Conservation (phyloP, 352 stramenopile genomes). For the Pythium pyrilobum region DNA sequence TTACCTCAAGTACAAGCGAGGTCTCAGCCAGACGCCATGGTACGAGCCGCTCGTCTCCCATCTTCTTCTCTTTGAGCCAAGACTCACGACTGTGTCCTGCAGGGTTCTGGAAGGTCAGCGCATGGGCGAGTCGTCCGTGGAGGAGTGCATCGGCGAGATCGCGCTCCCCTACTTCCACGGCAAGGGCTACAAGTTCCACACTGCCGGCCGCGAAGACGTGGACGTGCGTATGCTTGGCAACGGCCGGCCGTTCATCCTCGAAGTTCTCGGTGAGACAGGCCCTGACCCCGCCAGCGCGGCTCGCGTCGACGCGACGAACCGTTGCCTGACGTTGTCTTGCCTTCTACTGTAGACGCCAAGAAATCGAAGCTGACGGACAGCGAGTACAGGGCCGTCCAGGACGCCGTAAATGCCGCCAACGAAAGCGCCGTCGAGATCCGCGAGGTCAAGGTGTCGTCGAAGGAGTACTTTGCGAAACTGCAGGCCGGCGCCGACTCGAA, state of each 20-base stretch:
- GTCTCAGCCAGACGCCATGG: conserved; percentile 90
- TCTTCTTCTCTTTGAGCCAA: not conserved
- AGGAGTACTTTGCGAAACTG: conserved; percentile 75
- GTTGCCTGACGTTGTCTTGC: no score
- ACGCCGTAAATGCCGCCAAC: conserved; percentile 66
- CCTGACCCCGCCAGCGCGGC: no score
- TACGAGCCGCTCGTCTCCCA: not conserved
- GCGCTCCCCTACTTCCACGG: conserved; percentile 62
- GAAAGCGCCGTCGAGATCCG: conserved; percentile 76
- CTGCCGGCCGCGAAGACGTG: conserved; percentile 95
- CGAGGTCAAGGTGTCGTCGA: conserved; percentile 66
- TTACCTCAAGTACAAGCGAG: conserved; percentile 89
- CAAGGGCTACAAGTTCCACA: conserved; percentile 93
- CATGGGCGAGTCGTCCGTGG: conserved; percentile 85
- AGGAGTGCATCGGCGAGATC: conserved; percentile 83
- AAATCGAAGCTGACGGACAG: conserved; percentile 48
- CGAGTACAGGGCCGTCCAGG: conserved; percentile 50
- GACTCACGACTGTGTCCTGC: not conserved
- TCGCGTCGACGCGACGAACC: no score
- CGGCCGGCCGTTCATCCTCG: conserved; percentile 89
- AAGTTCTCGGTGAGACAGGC: conserved; percentile 64
- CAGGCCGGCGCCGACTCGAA: conserved; percentile 82
- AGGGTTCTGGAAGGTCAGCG: conserved; percentile 76
- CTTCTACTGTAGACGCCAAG: conserved; percentile 82
- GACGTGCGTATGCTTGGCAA: conserved; percentile 97